phyloP scores from a whole-genome alignment of 169 alveolate species.

The Plasmodium relictum region DNA sequence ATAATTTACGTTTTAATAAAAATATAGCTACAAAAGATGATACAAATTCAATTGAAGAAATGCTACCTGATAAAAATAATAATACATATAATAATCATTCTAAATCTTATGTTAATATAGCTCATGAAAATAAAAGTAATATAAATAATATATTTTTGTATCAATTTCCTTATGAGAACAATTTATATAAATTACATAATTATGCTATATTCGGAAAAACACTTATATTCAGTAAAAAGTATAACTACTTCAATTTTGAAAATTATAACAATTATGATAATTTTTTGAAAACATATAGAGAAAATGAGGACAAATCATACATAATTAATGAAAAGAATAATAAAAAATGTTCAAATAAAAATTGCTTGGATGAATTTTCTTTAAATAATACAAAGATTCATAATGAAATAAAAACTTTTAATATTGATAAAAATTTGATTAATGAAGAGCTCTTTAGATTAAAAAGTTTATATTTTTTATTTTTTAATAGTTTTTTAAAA shows the following conservation, averaged over 20 bases:
- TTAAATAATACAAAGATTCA: not conserved
- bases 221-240: not conserved
- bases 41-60: not conserved
- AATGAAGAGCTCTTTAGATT: conserved; percentile 17
- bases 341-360: conserved; percentile 13
- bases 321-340: conserved; percentile 28
- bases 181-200: conserved; percentile 1
- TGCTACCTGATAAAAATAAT: not conserved
- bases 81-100: not conserved
- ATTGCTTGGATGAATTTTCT: not conserved
- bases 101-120: not conserved
- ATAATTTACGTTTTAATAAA: conserved; percentile 12
- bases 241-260: conserved; percentile 43
- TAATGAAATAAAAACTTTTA: conserved; percentile 20
- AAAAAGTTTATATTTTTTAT: conserved; percentile 33
- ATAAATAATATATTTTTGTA: conserved; percentile 35
- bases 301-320: conserved; percentile 23
- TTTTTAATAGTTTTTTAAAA: conserved; percentile 29
- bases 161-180: conserved; percentile 30
- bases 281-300: not conserved
- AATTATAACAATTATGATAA: conserved; percentile 41
- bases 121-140: not conserved
- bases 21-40: not conserved
- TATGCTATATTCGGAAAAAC: conserved; percentile 39
- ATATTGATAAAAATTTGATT: conserved; percentile 20